Conservation (phyloP, 176 grass and related monocot species). For the Phoenix roebelenii region DNA sequence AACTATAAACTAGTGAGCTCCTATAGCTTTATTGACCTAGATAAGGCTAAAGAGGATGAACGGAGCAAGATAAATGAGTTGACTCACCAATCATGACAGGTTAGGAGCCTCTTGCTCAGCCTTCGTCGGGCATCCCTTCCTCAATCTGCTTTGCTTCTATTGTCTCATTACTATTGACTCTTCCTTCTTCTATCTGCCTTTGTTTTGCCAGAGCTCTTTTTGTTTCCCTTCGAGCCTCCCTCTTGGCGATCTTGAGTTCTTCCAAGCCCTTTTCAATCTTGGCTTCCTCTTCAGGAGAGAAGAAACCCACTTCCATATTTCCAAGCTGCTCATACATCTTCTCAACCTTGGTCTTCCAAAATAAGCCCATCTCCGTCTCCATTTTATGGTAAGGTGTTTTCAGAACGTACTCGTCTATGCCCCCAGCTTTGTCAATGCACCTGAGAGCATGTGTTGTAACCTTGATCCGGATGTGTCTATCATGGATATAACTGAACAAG, state of each 20-base stretch:
- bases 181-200: constrained; percentile 35
- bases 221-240: constrained; percentile 34
- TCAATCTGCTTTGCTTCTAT: constrained; percentile 16
- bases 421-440: constrained; percentile 97
- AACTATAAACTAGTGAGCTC: too few species aligned
- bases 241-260: constrained; percentile 38
- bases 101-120: constrained; percentile 12
- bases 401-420: constrained; percentile 92
- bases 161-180: constrained; percentile 9
- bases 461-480: constrained; percentile 69
- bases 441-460: constrained; percentile 85
- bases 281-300: constrained; percentile 67
- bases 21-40: too few species aligned
- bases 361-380: constrained; percentile 73
- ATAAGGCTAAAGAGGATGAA: too few species aligned
- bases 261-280: constrained; percentile 56
- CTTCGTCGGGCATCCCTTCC: constrained; percentile 24
- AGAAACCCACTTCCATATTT: constrained; percentile 54
- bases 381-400: constrained; percentile 88
- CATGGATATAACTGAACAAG: constrained; percentile 93
- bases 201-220: constrained; percentile 45
- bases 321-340: constrained; percentile 84
- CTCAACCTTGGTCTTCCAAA: constrained; percentile 84
- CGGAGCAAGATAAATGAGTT: constrained; percentile 1
- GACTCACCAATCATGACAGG: constrained; percentile 24